Percentiles rank a stretch among this genome's conserved stretches.
Conservation (phyloP, 495 filamentous ascomycete genomes). For the Chaetomidium leptoderma region DNA sequence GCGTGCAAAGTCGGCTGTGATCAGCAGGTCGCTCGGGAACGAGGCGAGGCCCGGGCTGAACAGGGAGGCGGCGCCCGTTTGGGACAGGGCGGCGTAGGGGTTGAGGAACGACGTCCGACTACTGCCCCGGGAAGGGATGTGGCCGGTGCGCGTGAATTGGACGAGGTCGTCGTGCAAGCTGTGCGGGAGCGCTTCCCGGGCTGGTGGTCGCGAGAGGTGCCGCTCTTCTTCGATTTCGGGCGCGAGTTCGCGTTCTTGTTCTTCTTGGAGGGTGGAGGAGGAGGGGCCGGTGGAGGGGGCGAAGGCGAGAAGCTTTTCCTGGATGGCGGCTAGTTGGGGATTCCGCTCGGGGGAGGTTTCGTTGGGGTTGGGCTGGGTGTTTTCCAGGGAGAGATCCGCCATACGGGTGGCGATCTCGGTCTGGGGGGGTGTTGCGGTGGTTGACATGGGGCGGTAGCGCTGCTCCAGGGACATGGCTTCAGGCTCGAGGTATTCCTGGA, state of each 20-base stretch:
- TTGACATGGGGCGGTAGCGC: conserved; percentile 42
- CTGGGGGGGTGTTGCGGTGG: no score
- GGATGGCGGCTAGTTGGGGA: conserved; percentile 52
- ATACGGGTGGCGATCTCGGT: no score
- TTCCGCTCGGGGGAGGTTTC: no score
- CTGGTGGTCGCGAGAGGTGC: conserved; percentile 48
- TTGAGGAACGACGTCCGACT: conserved; percentile 39
- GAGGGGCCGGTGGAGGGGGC: no score
- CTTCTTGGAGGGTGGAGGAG: no score
- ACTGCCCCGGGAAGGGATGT: conserved; percentile 8
- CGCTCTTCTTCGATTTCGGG: conserved; percentile 59
- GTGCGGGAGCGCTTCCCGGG: conserved; percentile 39
- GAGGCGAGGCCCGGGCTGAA: conserved; percentile 12
- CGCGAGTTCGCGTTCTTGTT: conserved; percentile 65
- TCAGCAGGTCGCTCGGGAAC: conserved; percentile 46
- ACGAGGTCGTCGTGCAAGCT: conserved; percentile 44
- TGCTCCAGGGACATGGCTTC: conserved; percentile 29
- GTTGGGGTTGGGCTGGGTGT: no score
- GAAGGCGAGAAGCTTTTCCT: no score
- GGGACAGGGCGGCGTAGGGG: conserved; percentile 46
- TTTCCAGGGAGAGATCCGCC: no score
- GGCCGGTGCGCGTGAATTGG: conserved; percentile 20
- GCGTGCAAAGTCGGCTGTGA: conserved; percentile 53
- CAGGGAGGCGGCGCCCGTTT: no score
- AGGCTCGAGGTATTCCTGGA: conserved; percentile 43